These are phyloP conservation scores for Hepatocystis sp. DNA, from an alignment of 169 alveolate species.

Conservation along the genomic window DNA sequence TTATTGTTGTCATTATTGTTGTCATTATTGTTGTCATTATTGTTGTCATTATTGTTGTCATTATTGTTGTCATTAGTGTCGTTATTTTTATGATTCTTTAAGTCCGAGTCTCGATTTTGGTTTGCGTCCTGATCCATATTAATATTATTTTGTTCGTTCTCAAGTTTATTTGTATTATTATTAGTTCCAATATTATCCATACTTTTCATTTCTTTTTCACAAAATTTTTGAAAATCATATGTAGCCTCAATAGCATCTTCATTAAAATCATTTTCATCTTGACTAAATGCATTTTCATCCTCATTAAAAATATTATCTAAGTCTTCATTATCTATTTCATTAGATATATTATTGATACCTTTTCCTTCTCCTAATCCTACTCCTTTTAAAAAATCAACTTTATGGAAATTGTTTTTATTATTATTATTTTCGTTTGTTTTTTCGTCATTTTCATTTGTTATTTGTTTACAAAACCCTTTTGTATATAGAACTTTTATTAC, in stretches of 20 bases:
- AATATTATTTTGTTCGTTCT: conserved; percentile 77
- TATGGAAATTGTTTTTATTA: conserved; percentile 82
- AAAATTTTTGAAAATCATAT: conserved; percentile 82
- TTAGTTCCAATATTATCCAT: conserved; percentile 83
- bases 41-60: conserved; percentile 77
- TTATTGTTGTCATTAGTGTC: conserved; percentile 66
- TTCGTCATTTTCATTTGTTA: conserved; percentile 76
- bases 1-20: conserved; percentile 41
- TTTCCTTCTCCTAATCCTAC: conserved; percentile 83
- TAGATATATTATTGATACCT: conserved; percentile 83
- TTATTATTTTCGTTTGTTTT: conserved; percentile 80
- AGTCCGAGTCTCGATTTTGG: too few relatives aligned
- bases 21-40: conserved; percentile 56
- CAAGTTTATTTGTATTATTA: conserved; percentile 78
- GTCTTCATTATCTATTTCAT: conserved; percentile 84
- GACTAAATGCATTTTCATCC: conserved; percentile 79
- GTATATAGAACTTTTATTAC: conserved; percentile 67
- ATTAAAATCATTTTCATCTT: conserved; percentile 78
- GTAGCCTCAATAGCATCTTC: conserved; percentile 84
- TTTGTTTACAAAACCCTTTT: conserved; percentile 77
- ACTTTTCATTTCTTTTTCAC: conserved; percentile 81
- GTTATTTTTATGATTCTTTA: conserved; percentile 38
- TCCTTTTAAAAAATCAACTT: conserved; percentile 81
- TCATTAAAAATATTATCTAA: conserved; percentile 77
- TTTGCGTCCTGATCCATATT: conserved; percentile 78